phyloP scores from a whole-genome alignment of 2,329 filamentous ascomycete genomes.

The Aspergillus floridensis region DNA sequence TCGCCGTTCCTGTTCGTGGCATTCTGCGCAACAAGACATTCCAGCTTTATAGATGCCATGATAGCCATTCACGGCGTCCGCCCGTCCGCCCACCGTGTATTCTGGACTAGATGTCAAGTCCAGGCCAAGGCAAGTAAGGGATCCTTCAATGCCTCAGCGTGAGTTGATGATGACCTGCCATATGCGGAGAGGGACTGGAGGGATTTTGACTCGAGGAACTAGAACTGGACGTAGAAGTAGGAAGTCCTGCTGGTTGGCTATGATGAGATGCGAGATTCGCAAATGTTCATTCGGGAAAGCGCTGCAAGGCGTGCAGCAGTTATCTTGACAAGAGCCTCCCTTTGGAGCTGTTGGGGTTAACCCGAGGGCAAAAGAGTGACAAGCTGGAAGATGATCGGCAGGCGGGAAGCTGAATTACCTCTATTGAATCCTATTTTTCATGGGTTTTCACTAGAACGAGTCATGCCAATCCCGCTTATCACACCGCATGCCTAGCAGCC shows the following conservation, averaged over 20 bases:
- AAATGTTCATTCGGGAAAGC: not conserved
- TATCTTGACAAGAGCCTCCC: not conserved
- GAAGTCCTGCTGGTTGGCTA: not conserved
- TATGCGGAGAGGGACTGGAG: not conserved
- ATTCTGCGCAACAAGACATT: not conserved
- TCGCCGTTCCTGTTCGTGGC: not conserved
- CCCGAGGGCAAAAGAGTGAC: not conserved
- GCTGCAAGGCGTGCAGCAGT: not conserved
- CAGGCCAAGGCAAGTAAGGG: not conserved
- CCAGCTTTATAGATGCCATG: not conserved
- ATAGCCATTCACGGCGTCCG: not conserved
- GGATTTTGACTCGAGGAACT: not conserved
- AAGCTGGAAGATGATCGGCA: not conserved
- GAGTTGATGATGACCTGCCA: not conserved
- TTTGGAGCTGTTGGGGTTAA: not conserved
- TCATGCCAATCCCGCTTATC: not conserved
- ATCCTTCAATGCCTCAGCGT: not conserved
- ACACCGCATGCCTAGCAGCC: not conserved
- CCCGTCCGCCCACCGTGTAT: not conserved
- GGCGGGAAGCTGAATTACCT: not conserved
- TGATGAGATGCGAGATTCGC: not conserved
- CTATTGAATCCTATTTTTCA: not conserved
- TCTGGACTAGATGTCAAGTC: not conserved
- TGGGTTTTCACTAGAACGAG: not conserved
- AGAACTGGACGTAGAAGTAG: not conserved